Base-by-base conservation (phyloP, 805 yeast species). In the Lipomyces yamadae region DNA sequence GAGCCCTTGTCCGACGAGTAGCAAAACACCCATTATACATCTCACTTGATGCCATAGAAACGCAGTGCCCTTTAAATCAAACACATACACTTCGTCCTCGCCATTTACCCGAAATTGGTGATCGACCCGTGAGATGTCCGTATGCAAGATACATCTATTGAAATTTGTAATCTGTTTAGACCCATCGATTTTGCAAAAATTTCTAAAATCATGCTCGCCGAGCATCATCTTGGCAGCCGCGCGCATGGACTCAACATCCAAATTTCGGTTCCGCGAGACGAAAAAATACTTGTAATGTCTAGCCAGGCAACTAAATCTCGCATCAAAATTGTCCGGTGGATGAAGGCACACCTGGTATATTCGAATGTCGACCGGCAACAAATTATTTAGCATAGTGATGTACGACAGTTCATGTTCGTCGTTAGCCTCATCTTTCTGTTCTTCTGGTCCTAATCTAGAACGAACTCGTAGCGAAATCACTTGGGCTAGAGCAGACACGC, bases 1-100 rank as follows among this genome's bases (percentile, higher is more conserved):
- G 29, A 85, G 81, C 15, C 81, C 81, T 76, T 92, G 97, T 0
- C 97, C 99, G 6, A 92, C 87, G 32, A 89, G 78, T 62, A 95
- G 85, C 64, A 95, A 76, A 10, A 90, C 81, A 0, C 97, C 97
- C 80, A 92, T 85, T 95, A 95, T 95, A 72, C 97, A 92, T 65
- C 99, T 84, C 24, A 95, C 99, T 78, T 95, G 99, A 76, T 95
- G 98, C 98, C 98, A 95, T 64, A 95, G 78, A 72, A 95, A 95
- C 7, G 98, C 99, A 1, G 90, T 81, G 0, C 99, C 99, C 69
- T 84, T 82, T 62, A 95, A 79, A 75, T 92, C 92, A 76, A 94
- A 86, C 64, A 87, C 88, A 73, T 82, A 90, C 63, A 85, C 81
- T 3, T 84, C 85, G 39, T 81, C 72, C 33, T 56, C 45, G 3